A percentile compares a stretch with the other conserved stretches of the same genome.
Evolutionary conservation across 306 rosid species (phyloP).

Genomic region (Vicia sativa): DNA sequence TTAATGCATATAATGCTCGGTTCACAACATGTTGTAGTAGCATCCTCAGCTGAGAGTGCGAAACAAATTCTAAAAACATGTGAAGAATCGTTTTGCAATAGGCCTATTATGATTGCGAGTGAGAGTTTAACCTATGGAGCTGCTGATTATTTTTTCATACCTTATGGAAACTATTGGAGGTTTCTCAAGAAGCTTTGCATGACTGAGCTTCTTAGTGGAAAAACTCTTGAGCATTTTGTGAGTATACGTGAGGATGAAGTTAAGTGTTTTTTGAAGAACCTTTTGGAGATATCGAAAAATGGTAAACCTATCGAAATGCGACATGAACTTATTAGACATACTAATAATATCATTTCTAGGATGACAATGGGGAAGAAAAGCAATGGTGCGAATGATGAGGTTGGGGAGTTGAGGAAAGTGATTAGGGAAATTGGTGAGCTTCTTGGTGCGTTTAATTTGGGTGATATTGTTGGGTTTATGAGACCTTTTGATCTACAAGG

Average conservation of each 20-base stretch:
- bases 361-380: constrained; percentile 58
- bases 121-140: constrained; percentile 55
- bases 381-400: constrained; percentile 36
- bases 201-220: constrained; percentile 61
- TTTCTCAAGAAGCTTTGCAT: constrained; percentile 54
- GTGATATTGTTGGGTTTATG: constrained; percentile 38
- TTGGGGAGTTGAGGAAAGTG: constrained; percentile 33
- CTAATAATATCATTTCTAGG: constrained; percentile 43
- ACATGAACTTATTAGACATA: constrained; percentile 38
- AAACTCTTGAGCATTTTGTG: constrained; percentile 35
- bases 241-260: constrained; percentile 32
- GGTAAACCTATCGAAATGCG: constrained; percentile 46
- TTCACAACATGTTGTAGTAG: constrained; percentile 48
- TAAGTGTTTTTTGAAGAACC: background rate
- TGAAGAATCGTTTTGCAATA: constrained; percentile 48
- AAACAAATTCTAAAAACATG: constrained; percentile 53
- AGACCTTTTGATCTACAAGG: constrained; percentile 51
- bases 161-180: constrained; percentile 57
- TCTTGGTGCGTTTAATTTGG: constrained; percentile 37
- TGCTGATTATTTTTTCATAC: constrained; percentile 48
- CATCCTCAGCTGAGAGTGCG: constrained; percentile 58
- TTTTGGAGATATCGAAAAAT: background rate
- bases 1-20: constrained; percentile 49
- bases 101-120: constrained; percentile 42
- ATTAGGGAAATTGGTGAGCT: constrained; percentile 39